phyloP scores from a whole-genome alignment of 2,329 filamentous ascomycete species.

The Cladosporium colombiae region DNA sequence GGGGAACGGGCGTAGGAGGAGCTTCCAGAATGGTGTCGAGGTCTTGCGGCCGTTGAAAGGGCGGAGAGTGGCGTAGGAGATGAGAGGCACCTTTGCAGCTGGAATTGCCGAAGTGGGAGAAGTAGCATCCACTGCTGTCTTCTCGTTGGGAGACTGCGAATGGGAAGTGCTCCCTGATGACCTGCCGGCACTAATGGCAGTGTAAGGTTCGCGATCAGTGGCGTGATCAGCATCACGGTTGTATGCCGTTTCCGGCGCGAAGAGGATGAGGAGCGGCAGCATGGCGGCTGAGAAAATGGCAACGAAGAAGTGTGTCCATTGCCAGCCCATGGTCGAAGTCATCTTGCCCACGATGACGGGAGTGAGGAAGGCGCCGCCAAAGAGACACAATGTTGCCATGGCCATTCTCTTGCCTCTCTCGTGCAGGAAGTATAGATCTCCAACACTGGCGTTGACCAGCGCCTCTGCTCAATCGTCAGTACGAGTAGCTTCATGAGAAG shows the following conservation, averaged over 20 bases:
- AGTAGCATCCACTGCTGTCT: background rate
- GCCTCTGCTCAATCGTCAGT: constrained; percentile 56
- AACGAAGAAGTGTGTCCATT: constrained; percentile 86
- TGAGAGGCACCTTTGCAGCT: constrained; percentile 21
- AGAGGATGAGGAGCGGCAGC: constrained; percentile 71
- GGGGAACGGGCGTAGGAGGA: constrained; percentile 72
- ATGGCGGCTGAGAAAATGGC: constrained; percentile 76
- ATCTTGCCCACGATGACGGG: constrained; percentile 91
- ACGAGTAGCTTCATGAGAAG: background rate
- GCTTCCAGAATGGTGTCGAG: constrained; percentile 68
- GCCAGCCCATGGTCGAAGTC: constrained; percentile 72
- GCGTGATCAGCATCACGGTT: constrained; percentile 66
- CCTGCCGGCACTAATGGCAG: background rate
- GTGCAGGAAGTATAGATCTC: constrained; percentile 89
- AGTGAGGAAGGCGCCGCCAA: constrained; percentile 72
- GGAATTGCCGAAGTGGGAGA: background rate
- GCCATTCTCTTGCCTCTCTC: constrained; percentile 84
- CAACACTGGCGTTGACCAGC: constrained; percentile 83
- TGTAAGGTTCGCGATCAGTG: constrained; percentile 59
- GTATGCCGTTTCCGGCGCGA: constrained; percentile 84
- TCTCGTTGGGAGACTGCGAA: background rate
- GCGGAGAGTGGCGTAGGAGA: constrained; percentile 27
- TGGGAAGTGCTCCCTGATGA: background rate
- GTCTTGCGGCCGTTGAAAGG: constrained; percentile 83
- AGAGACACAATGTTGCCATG: constrained; percentile 68